Evolutionary conservation across 106 monocot species (phyloP), one percentile per base, ranked within the genome.

Genomic region (Agapanthus africanus): DNA sequence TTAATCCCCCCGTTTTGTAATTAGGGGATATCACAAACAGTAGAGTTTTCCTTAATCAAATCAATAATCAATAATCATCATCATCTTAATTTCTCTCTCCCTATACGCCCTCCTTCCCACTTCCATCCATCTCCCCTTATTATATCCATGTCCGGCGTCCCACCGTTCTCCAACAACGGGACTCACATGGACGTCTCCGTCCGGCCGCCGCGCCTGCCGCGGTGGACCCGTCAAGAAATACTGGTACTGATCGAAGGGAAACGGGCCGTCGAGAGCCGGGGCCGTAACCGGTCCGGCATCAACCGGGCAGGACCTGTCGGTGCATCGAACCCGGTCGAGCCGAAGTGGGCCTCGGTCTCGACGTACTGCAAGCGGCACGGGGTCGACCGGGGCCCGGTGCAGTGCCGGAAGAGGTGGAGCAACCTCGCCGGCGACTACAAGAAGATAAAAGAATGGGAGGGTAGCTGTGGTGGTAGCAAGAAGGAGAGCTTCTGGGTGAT

Each of bases 321-420:
- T 4, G 15, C 23, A 3, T 11, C 66, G 13, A 14, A 37, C 25
- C 66, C 41, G 41, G 66, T 41, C 1, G 84, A 79, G 71, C 82
- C 85, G n/a, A 94, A 94, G 85, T 94, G 94, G 94, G 84, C 80
- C 32, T 73, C 83, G 21, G 87, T 94, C 35, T 79, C 94, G 13
- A 49, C 75, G 0, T 82, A 83, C 76, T 94, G 90, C 74, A 65
- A 77, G 40, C 70, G 77, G 28, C 87, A 82, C 37, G 94, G 87
- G 38, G 90, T 94, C 34, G 67, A 79, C 62, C 76, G 94, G 19
- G 94, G 94, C 23, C 71, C 90, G 39, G 82, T 87, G 50, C 90
- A 94, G 85, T 94, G 94, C 77, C 77, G 94, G 63, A 94, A 94
- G 80, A 59, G 94, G 62, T 94, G 94, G 94, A 85, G 87, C 79